phyloP scores from a whole-genome alignment of 108 stramenopile genomes.

The Skeletonema potamos region DNA sequence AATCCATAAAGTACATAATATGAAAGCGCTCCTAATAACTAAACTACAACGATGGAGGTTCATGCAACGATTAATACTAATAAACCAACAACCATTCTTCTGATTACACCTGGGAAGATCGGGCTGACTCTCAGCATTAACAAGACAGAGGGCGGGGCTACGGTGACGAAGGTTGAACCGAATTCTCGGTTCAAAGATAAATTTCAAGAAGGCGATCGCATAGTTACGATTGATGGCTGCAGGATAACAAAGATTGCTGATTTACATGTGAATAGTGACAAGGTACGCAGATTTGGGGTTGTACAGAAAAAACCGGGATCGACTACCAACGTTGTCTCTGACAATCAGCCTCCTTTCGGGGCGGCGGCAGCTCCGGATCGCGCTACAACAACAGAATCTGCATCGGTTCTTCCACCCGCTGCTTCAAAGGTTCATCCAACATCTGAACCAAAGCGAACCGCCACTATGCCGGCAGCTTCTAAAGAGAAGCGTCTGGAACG shows the following conservation, averaged over 20 bases:
- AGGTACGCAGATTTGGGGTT: conserved; percentile 8
- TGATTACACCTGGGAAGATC: conserved; percentile 1
- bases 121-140: background rate
- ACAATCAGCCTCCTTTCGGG: background rate
- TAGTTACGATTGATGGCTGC: conserved; percentile 6
- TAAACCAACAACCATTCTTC: background rate
- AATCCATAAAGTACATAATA: too few species aligned
- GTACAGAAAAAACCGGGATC: background rate
- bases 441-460: background rate
- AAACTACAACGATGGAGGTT: too few species aligned
- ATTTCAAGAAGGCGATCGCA: conserved; percentile 3
- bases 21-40: too few species aligned
- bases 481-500: conserved; percentile 43
- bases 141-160: background rate
- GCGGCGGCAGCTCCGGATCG: background rate
- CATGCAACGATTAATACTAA: background rate
- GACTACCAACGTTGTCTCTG: background rate
- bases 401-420: background rate
- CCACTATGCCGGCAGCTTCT: background rate
- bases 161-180: background rate
- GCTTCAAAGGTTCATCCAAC: background rate
- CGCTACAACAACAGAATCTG: background rate
- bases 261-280: background rate
- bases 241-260: background rate
- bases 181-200: conserved; percentile 1